Base-by-base conservation (phyloP, 805 yeast species). In the Candida coleopterorum region DNA sequence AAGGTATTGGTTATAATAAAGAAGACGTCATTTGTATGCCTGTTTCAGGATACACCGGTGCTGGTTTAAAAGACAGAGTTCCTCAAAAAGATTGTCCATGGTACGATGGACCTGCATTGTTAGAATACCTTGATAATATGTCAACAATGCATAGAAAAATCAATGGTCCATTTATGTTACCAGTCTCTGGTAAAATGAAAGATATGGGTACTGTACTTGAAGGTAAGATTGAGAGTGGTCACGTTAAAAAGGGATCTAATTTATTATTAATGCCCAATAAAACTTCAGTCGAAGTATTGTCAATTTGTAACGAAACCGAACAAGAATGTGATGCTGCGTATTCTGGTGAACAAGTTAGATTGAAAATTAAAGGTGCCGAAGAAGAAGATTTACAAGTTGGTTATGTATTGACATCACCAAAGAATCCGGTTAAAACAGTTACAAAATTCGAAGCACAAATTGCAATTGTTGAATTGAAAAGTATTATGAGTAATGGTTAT, bases 211-310 rank as follows among this genome's bases (percentile, higher is more conserved):
- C 97, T 35, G 79, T 93, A 46, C 93, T 93, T 37, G 99, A 93
- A 68, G 99, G 99, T 64, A 93, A 93, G 72, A 85, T 93, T 56
- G 99, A 89, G 71, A 81, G 94, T 39, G 99, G 99, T 34, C 88
- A 84, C 54, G 74, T 90, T 48, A 85, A 80, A 69, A 89, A 85
- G 69, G 84, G 85, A 48, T 72, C 75, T 37, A 70, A 67, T 38
- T 73, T 94, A 46, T 58, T 90, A 47, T 66, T 93, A 62, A 93
- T 93, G 99, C 99, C 99, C 44, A 88, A 86, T 72, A 85, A 78
- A 58, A 69, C 76, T 31, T 58, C 75, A 17, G 85, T 93, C 44
- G 98, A 93, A 66, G 89, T 93, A 21, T 64, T 84, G 43, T 75
- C 89, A 35, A 84, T 93, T 51, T 93, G 76, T 68, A 89, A 89